phyloP scores from a whole-genome alignment of 108 stramenopile species.

The Stephanodiscus triporus region DNA sequence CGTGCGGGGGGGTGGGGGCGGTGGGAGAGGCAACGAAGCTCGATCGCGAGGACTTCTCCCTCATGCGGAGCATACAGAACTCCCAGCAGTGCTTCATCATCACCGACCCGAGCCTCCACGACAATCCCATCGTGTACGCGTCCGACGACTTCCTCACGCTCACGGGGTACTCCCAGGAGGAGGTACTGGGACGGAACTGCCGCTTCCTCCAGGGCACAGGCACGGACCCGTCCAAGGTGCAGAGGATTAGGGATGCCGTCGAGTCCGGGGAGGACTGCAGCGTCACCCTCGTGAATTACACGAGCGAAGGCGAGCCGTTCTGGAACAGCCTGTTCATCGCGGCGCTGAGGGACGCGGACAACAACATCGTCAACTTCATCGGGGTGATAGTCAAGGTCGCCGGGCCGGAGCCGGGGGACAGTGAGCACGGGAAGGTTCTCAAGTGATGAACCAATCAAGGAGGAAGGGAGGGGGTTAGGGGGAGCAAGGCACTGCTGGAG shows the following conservation, averaged over 20 bases:
- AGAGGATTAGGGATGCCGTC: constrained; percentile 82
- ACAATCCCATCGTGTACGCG: constrained; percentile 95
- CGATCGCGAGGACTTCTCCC: constrained; percentile 85
- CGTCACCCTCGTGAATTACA: constrained; percentile 96
- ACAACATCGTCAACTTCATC: constrained; percentile 94
- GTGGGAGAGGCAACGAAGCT: constrained; percentile 44
- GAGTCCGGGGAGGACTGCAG: constrained; percentile 79
- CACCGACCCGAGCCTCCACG: constrained; percentile 93
- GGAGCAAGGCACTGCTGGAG: neutral
- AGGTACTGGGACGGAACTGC: constrained; percentile 96
- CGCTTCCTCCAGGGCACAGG: constrained; percentile 92
- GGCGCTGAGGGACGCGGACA: constrained; percentile 90
- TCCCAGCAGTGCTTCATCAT: constrained; percentile 96
- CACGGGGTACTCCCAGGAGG: constrained; percentile 92
- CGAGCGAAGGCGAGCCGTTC: constrained; percentile 93
- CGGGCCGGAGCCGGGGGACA: constrained; percentile 70
- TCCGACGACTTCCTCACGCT: constrained; percentile 85
- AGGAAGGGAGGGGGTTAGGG: neutral
- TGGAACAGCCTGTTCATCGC: constrained; percentile 99
- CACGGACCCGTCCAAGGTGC: constrained; percentile 87
- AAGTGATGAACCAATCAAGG: neutral
- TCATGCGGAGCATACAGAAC: constrained; percentile 87
- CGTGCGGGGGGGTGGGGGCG: constrained; percentile 10
- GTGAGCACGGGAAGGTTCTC: constrained; percentile 65
- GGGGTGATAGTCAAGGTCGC: constrained; percentile 90